Evolutionary conservation across 257 asterid genomes (phyloP).

Genomic region (Avicennia marina): DNA sequence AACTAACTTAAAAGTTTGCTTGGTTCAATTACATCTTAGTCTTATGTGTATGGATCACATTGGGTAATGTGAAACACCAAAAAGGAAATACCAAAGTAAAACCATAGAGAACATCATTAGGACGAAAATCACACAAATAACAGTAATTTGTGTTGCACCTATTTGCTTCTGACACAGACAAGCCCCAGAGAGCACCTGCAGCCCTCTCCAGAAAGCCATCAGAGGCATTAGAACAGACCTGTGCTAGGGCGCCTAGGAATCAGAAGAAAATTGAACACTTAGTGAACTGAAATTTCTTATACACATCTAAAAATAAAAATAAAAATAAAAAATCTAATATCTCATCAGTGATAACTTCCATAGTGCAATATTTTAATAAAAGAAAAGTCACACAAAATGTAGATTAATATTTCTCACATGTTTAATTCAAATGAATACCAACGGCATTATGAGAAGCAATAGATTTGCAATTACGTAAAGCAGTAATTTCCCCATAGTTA

Average conservation of each 20-base stretch:
- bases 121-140: constrained; percentile 1
- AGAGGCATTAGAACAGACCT: constrained; percentile 44
- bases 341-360: background rate
- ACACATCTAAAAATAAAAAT: too few relatives aligned
- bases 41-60: background rate
- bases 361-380: background rate
- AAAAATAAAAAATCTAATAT: constrained; percentile 2
- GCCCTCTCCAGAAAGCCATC: constrained; percentile 73
- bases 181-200: constrained; percentile 76
- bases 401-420: background rate
- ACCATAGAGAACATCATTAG: background rate
- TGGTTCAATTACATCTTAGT: too few relatives aligned
- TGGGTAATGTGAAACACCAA: background rate
- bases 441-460: constrained; percentile 4
- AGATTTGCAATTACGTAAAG: background rate
- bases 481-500: background rate
- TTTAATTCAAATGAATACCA: background rate
- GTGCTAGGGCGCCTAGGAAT: constrained; percentile 36
- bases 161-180: constrained; percentile 79
- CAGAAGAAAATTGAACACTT: constrained; percentile 1
- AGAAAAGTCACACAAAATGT: background rate
- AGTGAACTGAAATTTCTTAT: constrained; percentile 8
- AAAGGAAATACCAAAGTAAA: background rate
- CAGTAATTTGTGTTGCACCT: constrained; percentile 37
- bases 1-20: too few relatives aligned